A percentile compares a stretch with the other conserved stretches of the same genome.
Conservation (phyloP, 345 rosid genomes). For the Pseudoturritis turrita region DNA sequence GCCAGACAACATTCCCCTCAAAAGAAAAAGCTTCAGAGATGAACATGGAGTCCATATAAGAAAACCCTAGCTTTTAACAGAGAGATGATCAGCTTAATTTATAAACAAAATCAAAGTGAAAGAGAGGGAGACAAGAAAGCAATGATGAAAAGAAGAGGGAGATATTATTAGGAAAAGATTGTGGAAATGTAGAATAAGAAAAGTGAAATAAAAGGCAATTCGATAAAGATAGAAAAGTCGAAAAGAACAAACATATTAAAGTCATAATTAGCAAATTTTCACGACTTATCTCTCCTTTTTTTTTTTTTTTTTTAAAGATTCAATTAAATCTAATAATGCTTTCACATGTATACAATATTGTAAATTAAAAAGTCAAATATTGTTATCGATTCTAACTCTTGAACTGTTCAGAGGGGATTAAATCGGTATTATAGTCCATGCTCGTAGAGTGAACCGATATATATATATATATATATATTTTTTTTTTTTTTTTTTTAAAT, state of each 20-base stretch:
- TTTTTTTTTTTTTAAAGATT: neutral
- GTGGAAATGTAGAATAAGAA: constrained; percentile 15
- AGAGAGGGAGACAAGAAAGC: constrained; percentile 31
- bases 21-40: constrained; percentile 45
- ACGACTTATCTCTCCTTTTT: constrained; percentile 9
- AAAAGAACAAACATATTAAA: constrained; percentile 23
- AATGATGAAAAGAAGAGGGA: constrained; percentile 17
- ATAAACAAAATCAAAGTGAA: constrained; percentile 9
- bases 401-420: too few relatives aligned
- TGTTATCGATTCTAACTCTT: neutral
- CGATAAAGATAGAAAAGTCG: constrained; percentile 2
- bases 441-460: too few relatives aligned
- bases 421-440: too few relatives aligned
- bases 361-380: neutral
- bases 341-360: constrained; percentile 20
- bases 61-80: constrained; percentile 30
- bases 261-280: neutral
- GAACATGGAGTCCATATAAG: constrained; percentile 29
- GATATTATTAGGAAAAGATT: constrained; percentile 24
- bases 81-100: constrained; percentile 14
- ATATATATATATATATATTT: too few relatives aligned
- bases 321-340: neutral
- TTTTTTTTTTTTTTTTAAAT: too few relatives aligned
- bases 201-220: constrained; percentile 16
- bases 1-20: constrained; percentile 99